A percentile compares a stretch with the other conserved stretches of the same genome.
phyloP scores from a whole-genome alignment of 129 eudicot species.

The Arctium minus region DNA sequence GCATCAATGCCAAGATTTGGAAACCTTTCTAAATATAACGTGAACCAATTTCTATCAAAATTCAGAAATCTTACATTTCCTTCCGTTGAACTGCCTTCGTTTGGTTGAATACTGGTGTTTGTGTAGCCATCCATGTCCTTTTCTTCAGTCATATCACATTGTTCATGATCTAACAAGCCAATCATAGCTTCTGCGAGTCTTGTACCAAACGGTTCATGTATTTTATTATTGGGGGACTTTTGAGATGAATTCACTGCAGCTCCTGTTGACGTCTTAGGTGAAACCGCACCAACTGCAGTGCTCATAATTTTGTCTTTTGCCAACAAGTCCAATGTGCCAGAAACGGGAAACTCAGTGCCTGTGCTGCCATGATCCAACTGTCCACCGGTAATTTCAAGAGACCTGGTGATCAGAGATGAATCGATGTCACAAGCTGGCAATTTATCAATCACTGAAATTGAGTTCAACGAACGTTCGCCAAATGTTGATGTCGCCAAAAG shows the following conservation, averaged over 20 bases:
- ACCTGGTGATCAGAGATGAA: constrained; percentile 21
- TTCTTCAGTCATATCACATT: constrained; percentile 9
- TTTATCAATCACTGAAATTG: constrained; percentile 44
- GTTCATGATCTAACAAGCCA: constrained; percentile 1
- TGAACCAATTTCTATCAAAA: background rate
- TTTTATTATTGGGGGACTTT: background rate
- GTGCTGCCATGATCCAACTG: constrained; percentile 23
- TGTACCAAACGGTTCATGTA: background rate
- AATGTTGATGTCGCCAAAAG: constrained; percentile 49
- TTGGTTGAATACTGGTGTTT: background rate
- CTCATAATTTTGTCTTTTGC: constrained; percentile 13
- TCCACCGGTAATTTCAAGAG: constrained; percentile 12
- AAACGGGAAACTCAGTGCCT: constrained; percentile 19
- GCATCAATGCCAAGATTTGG: background rate
- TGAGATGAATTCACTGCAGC: constrained; percentile 2
- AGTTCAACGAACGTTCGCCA: constrained; percentile 39
- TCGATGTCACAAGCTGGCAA: constrained; percentile 42
- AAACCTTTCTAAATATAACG: background rate
- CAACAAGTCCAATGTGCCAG: constrained; percentile 23
- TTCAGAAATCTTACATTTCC: constrained; percentile 32
- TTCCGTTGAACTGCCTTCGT: constrained; percentile 8
- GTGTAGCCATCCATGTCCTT: constrained; percentile 2
- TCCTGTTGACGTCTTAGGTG: constrained; percentile 17
- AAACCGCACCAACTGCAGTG: background rate
- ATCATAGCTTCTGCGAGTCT: background rate